Evolutionary conservation across 2,329 filamentous ascomycete genomes (phyloP).

Genomic region (Cucurbitaria berberidis): DNA sequence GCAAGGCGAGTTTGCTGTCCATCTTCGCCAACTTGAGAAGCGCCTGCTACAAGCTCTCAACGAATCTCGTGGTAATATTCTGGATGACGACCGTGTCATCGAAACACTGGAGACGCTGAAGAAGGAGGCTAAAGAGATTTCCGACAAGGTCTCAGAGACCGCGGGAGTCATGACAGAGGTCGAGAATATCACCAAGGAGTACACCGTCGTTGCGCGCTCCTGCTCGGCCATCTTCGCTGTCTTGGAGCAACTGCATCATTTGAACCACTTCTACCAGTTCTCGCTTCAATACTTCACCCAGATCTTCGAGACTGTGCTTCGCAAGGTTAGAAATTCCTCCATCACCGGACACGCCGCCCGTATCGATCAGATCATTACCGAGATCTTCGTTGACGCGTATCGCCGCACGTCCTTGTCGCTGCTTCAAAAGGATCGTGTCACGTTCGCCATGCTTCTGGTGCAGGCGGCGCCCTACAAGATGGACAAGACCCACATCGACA

Average conservation of each 20-base stretch:
- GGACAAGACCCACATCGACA: slow-evolving; percentile 87
- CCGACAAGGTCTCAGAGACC: slow-evolving; percentile 92
- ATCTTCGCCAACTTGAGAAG: slow-evolving; percentile 93
- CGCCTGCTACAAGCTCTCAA: slow-evolving; percentile 92
- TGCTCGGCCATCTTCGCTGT: slow-evolving; percentile 98
- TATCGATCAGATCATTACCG: slow-evolving; percentile 86
- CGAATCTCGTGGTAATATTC: slow-evolving; percentile 94
- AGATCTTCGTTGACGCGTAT: slow-evolving; percentile 90
- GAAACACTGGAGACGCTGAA: slow-evolving; percentile 97
- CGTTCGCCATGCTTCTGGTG: slow-evolving; percentile 90
- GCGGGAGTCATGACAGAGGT: slow-evolving; percentile 99
- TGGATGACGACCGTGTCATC: slow-evolving; percentile 98
- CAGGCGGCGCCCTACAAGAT: slow-evolving; percentile 96
- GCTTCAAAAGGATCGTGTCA: slow-evolving; percentile 92
- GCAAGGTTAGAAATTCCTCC: slow-evolving; percentile 75
- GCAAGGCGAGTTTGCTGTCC: slow-evolving; percentile 99
- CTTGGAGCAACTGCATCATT: slow-evolving; percentile 93
- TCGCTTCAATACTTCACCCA: slow-evolving; percentile 97
- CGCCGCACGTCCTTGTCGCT: slow-evolving; percentile 92
- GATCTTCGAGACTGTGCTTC: slow-evolving; percentile 93
- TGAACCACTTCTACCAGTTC: slow-evolving; percentile 99
- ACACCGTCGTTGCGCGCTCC: slow-evolving; percentile 88
- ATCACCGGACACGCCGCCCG: slow-evolving; percentile 78
- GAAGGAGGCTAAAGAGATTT: slow-evolving; percentile 96
- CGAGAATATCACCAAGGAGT: slow-evolving; percentile 92